These are phyloP conservation scores for Odonthalia washingtoniensis DNA, from an alignment of 31 red algal genomes.

Conservation along the genomic window DNA sequence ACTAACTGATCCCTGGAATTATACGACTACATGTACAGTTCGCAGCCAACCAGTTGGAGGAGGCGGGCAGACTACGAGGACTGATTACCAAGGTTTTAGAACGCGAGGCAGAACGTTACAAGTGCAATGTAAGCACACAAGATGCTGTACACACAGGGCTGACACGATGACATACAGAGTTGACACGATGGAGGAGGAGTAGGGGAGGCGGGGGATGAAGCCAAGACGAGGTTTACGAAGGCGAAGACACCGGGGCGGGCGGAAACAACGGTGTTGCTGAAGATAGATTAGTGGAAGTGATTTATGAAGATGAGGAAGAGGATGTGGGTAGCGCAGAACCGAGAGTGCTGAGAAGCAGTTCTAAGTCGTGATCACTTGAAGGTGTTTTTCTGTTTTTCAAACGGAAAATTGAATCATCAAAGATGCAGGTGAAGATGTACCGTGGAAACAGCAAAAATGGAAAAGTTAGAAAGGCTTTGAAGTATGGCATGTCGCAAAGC, in stretches of 20 bases:
- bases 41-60: slow-evolving; percentile 38
- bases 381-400: neutral
- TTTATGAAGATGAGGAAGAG: slow-evolving; percentile 39
- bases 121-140: slow-evolving; percentile 10
- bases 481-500: neutral
- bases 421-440: neutral
- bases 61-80: slow-evolving; percentile 39
- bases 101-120: neutral
- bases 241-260: slow-evolving; percentile 21
- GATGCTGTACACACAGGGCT: neutral
- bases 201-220: slow-evolving; percentile 12
- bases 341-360: neutral
- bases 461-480: neutral
- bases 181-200: slow-evolving; percentile 29
- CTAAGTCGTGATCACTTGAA: neutral
- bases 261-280: neutral
- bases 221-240: slow-evolving; percentile 35
- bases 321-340: slow-evolving; percentile 24
- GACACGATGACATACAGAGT: neutral
- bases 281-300: neutral
- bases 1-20: slow-evolving; percentile 64
- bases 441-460: neutral
- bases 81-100: slow-evolving; percentile 43
- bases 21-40: slow-evolving; percentile 63
- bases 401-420: neutral